These are phyloP conservation scores for Fusarium sp. DNA, from an alignment of 2,329 filamentous ascomycete genomes.

Conservation along the genomic window DNA sequence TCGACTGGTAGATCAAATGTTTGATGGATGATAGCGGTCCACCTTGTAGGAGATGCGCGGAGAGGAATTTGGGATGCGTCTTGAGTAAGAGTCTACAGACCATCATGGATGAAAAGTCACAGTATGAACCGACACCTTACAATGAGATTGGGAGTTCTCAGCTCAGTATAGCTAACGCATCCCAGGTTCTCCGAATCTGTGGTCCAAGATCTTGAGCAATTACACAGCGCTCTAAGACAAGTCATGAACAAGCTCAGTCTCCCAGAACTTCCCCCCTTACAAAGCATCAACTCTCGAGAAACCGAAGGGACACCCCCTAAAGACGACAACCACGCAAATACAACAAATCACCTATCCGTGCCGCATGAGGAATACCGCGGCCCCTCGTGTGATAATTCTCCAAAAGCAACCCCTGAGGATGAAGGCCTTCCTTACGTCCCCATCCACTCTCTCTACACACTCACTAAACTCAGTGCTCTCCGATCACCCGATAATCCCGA, in stretches of 20 bases:
- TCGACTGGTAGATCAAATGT: conserved; percentile 55
- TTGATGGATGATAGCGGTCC: conserved; percentile 58
- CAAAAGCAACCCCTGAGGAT: conserved; percentile 51
- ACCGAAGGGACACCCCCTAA: conserved; percentile 44
- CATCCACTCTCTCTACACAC: conserved; percentile 57
- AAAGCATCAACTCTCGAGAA: conserved; percentile 40
- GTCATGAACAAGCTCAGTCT: conserved; percentile 46
- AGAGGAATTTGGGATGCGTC: conserved; percentile 55
- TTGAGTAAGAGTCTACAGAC: conserved; percentile 59
- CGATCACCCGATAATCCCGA: conserved; percentile 52
- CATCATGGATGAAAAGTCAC: conserved; percentile 58
- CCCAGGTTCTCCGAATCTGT: conserved; percentile 36
- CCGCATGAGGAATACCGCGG: conserved; percentile 43
- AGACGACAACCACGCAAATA: conserved; percentile 34
- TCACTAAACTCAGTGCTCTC: conserved; percentile 55
- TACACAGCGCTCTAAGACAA: conserved; percentile 45
- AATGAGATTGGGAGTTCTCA: not conserved
- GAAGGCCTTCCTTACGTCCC: conserved; percentile 55
- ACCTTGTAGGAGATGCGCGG: conserved; percentile 55
- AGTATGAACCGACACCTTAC: conserved; percentile 42
- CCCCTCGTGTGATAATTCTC: conserved; percentile 49
- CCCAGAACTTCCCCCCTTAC: conserved; percentile 43
- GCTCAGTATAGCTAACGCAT: not conserved
- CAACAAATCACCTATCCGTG: conserved; percentile 11
- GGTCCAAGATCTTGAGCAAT: conserved; percentile 45